Base-by-base conservation (phyloP, 805 yeast species). In the Ogataea chonburiensis region DNA sequence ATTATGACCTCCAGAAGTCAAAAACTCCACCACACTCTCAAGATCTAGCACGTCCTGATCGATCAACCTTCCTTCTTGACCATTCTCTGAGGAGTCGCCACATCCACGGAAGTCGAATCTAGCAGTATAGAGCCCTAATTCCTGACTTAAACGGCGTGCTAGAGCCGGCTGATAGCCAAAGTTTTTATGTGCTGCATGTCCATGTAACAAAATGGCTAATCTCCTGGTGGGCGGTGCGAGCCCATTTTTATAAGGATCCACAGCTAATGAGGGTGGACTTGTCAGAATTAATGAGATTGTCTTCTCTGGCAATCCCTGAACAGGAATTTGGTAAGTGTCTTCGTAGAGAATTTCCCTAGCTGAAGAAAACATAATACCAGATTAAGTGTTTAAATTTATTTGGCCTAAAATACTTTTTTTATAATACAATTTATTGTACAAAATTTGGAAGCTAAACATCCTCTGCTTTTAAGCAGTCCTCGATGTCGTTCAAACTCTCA, bases 91-190 rank as follows among this genome's bases (percentile, higher is more conserved):
- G 3, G 95, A 85, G 39, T 73, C 77, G 1, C 97, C 98, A 58
- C 93, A 81, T 5, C 82, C 84, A 37, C 96, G 69, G 52, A 89
- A 88, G 59, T 89, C 97, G 47, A 88, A 79, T 46, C 97, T 66
- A 32, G 86, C 68, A 3, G 82, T 73, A 53, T 70, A 77, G 38
- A 77, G 64, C 0, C 94, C 95, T 40, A 72, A 56, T 11, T 71
- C 70, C 2, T 63, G 55, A 0, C 88, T 79, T 37, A 89, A 56
- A 17, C 60, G 61, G 17, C 73, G 71, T 0, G 94, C 89, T 28
- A 86, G 58, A 11, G 62, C 49, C 17, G 74, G 72, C 45, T 82
- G 87, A 58, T 82, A 88, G 41, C 86, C 77, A 55, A 86, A 82
- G 63, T 84, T 75, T 47, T 86, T 75, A 55, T 89, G 94, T 0